Evolutionary conservation across 1,284 basidiomycete species (phyloP).

Genomic region (Porphyrellus sp.): DNA sequence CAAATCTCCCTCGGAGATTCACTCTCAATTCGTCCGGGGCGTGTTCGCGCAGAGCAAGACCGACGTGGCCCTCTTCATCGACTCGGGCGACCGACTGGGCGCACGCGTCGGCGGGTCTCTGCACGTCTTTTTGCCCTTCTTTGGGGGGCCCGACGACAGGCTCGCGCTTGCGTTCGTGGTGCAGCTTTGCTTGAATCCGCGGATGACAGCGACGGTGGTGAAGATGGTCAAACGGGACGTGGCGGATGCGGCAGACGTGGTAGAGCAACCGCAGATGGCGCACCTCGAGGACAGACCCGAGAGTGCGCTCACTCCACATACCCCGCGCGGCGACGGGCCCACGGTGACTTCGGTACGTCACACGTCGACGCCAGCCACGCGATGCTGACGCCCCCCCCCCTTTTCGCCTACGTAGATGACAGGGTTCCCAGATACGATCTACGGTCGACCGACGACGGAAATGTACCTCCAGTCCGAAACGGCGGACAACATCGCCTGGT

Average conservation of each 20-base stretch:
- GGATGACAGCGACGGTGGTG: slow-evolving; percentile 67
- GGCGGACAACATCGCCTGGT: slow-evolving; percentile 70
- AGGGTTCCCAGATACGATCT: slow-evolving; percentile 63
- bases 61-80: slow-evolving; percentile 82
- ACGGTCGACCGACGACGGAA: slow-evolving; percentile 52
- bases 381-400: not conserved
- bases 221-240: slow-evolving; percentile 14
- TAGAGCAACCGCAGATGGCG: slow-evolving; percentile 2
- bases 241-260: slow-evolving; percentile 1
- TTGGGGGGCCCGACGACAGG: slow-evolving; percentile 93
- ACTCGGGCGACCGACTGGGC: slow-evolving; percentile 46
- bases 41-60: slow-evolving; percentile 70
- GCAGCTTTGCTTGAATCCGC: slow-evolving; percentile 72
- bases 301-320: not conserved
- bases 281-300: slow-evolving; percentile 5
- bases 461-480: slow-evolving; percentile 64
- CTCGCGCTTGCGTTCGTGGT: slow-evolving; percentile 80
- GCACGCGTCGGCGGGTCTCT: slow-evolving; percentile 30
- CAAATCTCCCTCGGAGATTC: slow-evolving; percentile 45
- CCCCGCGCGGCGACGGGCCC: not conserved
- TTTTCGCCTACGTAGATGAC: slow-evolving; percentile 42
- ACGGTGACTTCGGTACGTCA: slow-evolving; percentile 18
- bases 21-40: slow-evolving; percentile 81
- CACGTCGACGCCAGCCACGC: not conserved
- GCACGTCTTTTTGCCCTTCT: slow-evolving; percentile 88